Evolutionary conservation across 2,329 filamentous ascomycete genomes (phyloP).

Genomic region (Pseudogymnoascus pannorum): DNA sequence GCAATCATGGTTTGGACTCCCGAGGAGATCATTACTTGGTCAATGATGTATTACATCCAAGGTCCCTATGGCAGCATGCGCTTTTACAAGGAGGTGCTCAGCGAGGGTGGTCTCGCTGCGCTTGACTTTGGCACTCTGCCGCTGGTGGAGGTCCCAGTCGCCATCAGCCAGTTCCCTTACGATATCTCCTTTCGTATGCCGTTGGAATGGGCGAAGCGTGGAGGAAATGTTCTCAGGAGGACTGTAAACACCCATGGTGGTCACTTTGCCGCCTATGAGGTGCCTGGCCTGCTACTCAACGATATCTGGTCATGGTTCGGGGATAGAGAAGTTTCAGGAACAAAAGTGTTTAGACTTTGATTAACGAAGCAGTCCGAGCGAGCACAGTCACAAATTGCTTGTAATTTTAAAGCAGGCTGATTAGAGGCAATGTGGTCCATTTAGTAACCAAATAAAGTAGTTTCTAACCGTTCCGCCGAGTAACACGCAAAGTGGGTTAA

Average conservation of each 20-base stretch:
- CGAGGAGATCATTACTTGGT: constrained; percentile 21
- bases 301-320: constrained; percentile 16
- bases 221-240: constrained; percentile 12
- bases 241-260: constrained; percentile 12
- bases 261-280: constrained; percentile 15
- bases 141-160: constrained; percentile 35
- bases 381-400: no score
- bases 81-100: constrained; percentile 18
- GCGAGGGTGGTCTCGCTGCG: constrained; percentile 21
- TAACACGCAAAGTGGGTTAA: no score
- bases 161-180: constrained; percentile 41
- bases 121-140: constrained; percentile 17
- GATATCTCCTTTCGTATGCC: constrained; percentile 16
- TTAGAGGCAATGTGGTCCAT: no score
- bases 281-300: constrained; percentile 12
- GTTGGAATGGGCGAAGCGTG: constrained; percentile 12
- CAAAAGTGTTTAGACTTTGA: not conserved
- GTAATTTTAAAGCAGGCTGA: no score
- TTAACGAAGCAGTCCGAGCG: not conserved
- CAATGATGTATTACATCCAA: constrained; percentile 21
- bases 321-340: constrained; percentile 11
- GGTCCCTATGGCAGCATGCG: constrained; percentile 17
- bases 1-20: constrained; percentile 11
- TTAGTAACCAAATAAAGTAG: no score
- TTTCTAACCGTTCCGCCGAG: no score